Base-by-base conservation (phyloP, 306 rosid species). In the Acacia acuminata region DNA sequence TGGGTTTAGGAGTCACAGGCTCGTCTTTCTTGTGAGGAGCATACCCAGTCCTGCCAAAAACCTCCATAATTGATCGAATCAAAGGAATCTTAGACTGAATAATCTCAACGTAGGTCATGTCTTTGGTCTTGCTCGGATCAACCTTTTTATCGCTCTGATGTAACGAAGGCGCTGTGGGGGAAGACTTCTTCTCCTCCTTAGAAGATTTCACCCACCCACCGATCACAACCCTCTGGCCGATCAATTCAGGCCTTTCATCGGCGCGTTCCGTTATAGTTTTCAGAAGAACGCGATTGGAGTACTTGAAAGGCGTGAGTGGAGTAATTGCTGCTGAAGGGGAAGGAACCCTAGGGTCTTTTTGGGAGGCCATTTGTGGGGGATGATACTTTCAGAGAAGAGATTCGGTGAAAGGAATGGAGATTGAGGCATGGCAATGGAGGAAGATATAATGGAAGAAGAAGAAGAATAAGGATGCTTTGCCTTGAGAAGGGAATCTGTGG, bases 171-270 rank as follows among this genome's bases (percentile, higher is more conserved):
- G 64, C 5, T 22, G 40, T 77, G 0, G 15, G 79, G 10, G 44
- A 40, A 0, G 82, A 73, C 80, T 84, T 82, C 55, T 10, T 55
- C 20, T 79, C 86, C 73, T 88, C 97, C 87, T 86, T 91, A n/a
- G 97, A 86, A 34, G 98, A 90, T 86, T 84, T 96, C 12, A 96
- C 94, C 99, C 99, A 96, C 2, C 97, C 99, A 13, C 99, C 99
- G 1, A 96, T 75, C 10, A 92, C 82, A 32, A 90, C 82, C 72
- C 86, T 88, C 58, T 75, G 85, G 24, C 87, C 96, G 13, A 81
- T 48, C 51, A 90, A 78, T 40, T 83, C 85, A 12, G 79, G 3
- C 3, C 90, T 90, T 1, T 71, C 88, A 12, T 89, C 86, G 3
- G 10, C 11, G 8, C 87, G 47, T 7, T 89, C 92, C 56, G 90